Base-by-base conservation (phyloP, 129 eudicot species). In the Heracleum sosnowskyi region DNA sequence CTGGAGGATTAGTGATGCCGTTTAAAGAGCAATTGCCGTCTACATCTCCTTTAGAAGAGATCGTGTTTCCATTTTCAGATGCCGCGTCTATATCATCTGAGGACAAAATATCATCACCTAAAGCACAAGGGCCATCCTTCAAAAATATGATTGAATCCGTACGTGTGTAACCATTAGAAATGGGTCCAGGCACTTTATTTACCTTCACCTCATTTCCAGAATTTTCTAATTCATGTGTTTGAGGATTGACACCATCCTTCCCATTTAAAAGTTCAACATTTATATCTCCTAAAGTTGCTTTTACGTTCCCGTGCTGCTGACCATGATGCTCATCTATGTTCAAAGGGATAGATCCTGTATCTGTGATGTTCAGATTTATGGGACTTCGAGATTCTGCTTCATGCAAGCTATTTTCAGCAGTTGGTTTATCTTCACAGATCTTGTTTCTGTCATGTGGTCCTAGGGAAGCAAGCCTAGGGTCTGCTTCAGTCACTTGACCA, bases 161-260 rank as follows among this genome's bases (percentile, higher is more conserved):
- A 79, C 46, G 41, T 41, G 44, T 55, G 63, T 85, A 81, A 49
- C 96, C 97, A 84, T 88, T 91, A 53, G 86, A 82, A 66, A 75
- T 63, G 66, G 83, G 79, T 47, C 26, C 83, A 76, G 63, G 26
- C 26, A 69, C 80, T 69, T 73, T 79, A 66, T 20, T 41, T 51
- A 37, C 63, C 76, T 80, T 85, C 57, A 82, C 46, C 47, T 16
- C 79, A 79, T 81, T 64, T 37, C 26, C 81, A 73, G 39, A 39
- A 79, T 75, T 73, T 63, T 78, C 74, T 60, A 33, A 42, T 37
- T 39, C 46, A 26, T 41, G 68, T 69, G 77, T 26, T 39, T 78
- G 85, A 20, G 79, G 29, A 72, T 73, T 75, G 73, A 75, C 49
- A 55, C 75, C 81, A 33, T 85, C 83, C 37, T 71, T 75, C 66